Percentiles rank a stretch among this genome's conserved stretches.
phyloP scores from a whole-genome alignment of 768 basidiomycete species.

The Gautieria morchelliformis region DNA sequence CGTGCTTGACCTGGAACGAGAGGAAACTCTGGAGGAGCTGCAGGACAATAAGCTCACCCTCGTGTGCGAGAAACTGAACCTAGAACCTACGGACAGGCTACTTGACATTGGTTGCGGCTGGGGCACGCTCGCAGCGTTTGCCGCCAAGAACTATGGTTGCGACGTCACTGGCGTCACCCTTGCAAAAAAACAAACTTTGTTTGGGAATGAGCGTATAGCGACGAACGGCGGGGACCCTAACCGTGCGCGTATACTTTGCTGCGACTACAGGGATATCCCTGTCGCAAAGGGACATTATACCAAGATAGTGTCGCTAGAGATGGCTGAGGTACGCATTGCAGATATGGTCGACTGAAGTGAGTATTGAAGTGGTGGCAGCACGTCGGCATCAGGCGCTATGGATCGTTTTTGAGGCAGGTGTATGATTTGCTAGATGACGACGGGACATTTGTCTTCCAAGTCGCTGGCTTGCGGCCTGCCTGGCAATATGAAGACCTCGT shows the following conservation, averaged over 20 bases:
- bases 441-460: slow-evolving; percentile 90
- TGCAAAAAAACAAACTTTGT: slow-evolving; percentile 81
- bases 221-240: no score
- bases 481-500: slow-evolving; percentile 99
- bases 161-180: slow-evolving; percentile 96
- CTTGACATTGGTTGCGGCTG: slow-evolving; percentile 89
- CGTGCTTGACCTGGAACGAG: slow-evolving; percentile 53
- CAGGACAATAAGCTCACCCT: slow-evolving; percentile 97
- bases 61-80: slow-evolving; percentile 89
- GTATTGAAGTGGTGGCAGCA: slow-evolving; percentile 40
- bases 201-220: no score
- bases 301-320: slow-evolving; percentile 94
- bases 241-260: slow-evolving; percentile 77
- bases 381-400: slow-evolving; percentile 91
- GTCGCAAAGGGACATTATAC: slow-evolving; percentile 62
- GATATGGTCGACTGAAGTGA: neutral
- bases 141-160: no score
- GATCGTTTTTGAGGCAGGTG: slow-evolving; percentile 79
- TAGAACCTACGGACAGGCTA: slow-evolving; percentile 78
- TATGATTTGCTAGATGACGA: slow-evolving; percentile 92
- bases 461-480: slow-evolving; percentile 89
- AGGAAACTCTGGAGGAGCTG: slow-evolving; percentile 84
- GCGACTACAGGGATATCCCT: slow-evolving; percentile 38
- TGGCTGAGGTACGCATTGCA: slow-evolving; percentile 71
- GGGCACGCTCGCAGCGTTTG: no score